phyloP scores from a whole-genome alignment of 192 early-diverging fungal genomes.

The Pecoramyces ruminantium region DNA sequence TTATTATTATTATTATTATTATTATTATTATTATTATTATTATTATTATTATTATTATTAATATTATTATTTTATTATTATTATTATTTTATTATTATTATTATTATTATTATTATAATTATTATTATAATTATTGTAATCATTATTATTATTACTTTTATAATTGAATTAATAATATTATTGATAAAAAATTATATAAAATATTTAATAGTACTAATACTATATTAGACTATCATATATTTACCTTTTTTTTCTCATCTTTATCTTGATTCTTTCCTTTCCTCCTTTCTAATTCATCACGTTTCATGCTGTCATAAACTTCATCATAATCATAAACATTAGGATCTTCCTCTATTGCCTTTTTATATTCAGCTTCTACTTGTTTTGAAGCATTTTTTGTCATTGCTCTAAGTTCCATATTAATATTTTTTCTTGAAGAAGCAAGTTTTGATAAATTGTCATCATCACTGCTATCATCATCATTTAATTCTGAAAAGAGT shows the following conservation, averaged over 20 bases:
- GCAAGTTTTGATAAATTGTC: background rate
- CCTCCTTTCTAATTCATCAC: conserved; percentile 28
- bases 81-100: too few relatives aligned
- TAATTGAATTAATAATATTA: too few relatives aligned
- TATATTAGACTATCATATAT: too few relatives aligned
- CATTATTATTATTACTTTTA: too few relatives aligned
- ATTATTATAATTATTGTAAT: too few relatives aligned
- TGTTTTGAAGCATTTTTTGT: background rate
- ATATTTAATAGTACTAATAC: too few relatives aligned
- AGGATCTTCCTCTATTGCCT: conserved; percentile 51
- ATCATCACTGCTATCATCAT: background rate
- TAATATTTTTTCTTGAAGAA: background rate
- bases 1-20: too few relatives aligned
- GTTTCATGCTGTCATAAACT: conserved; percentile 53
- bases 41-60: too few relatives aligned
- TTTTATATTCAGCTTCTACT: conserved; percentile 14
- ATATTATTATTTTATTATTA: background rate
- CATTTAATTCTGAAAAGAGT: background rate
- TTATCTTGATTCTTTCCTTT: conserved; percentile 25
- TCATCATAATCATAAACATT: conserved; percentile 63
- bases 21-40: too few relatives aligned
- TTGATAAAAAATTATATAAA: too few relatives aligned
- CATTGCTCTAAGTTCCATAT: background rate
- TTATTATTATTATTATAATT: background rate
- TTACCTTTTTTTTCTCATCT: conserved; percentile 19